These are phyloP conservation scores for Xylariomycetidae sp. DNA, from an alignment of 2,329 filamentous ascomycete species.

Conservation along the genomic window DNA sequence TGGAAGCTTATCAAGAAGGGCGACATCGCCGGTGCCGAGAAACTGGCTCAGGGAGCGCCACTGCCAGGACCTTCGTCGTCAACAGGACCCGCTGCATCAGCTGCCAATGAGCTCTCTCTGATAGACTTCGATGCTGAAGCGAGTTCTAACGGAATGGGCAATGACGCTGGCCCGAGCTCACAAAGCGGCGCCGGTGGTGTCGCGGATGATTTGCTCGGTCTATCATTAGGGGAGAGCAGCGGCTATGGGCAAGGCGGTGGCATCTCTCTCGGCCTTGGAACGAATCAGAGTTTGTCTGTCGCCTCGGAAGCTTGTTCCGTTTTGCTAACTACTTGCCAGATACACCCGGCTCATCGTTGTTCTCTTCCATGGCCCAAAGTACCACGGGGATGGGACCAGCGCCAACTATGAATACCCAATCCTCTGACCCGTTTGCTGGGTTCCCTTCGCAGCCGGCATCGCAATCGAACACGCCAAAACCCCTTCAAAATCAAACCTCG, in stretches of 20 bases:
- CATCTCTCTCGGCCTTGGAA: constrained; percentile 75
- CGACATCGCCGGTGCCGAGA: constrained; percentile 75
- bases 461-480: constrained; percentile 48
- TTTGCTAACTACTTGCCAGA: constrained; percentile 36
- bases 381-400: constrained; percentile 48
- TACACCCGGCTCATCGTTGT: constrained; percentile 57
- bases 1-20: constrained; percentile 97
- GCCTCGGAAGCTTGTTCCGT: too few species aligned
- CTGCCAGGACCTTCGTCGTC: constrained; percentile 20
- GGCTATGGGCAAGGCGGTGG: constrained; percentile 69
- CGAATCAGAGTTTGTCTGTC: constrained; percentile 58
- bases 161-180: constrained; percentile 38
- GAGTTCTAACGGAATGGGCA: constrained; percentile 37
- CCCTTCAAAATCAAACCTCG: constrained; percentile 39
- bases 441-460: constrained; percentile 47
- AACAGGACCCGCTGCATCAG: constrained; percentile 59
- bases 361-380: constrained; percentile 58
- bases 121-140: constrained; percentile 79
- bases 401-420: constrained; percentile 34
- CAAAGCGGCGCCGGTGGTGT: constrained; percentile 57
- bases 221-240: constrained; percentile 67
- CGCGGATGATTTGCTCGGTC: constrained; percentile 84
- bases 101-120: constrained; percentile 71
- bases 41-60: constrained; percentile 73
- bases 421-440: constrained; percentile 49